Evolutionary conservation across 371 early-diverging fungal genomes (phyloP).

Genomic region (Rhizopus delemar): DNA sequence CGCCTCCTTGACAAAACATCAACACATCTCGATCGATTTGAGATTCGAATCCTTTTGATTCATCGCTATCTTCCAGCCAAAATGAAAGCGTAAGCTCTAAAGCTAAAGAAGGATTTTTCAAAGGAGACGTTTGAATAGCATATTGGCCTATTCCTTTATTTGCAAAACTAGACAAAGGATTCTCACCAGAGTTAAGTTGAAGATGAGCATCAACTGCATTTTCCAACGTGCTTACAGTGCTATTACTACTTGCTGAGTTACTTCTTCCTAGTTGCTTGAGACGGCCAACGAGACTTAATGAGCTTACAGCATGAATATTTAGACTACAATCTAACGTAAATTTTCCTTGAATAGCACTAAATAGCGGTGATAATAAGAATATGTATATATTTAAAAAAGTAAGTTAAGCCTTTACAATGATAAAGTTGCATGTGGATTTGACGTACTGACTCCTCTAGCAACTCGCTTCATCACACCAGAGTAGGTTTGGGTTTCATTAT

Average conservation of each 20-base stretch:
- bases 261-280: slow-evolving; percentile 3
- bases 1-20: slow-evolving; percentile 26
- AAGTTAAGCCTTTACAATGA: slow-evolving; percentile 13
- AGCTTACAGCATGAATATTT: slow-evolving; percentile 5
- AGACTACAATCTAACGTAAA: slow-evolving; percentile 20
- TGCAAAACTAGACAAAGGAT: slow-evolving; percentile 19
- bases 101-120: background rate
- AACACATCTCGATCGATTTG: slow-evolving; percentile 19
- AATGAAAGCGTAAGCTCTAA: slow-evolving; percentile 21
- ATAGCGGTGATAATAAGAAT: too few relatives aligned
- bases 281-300: slow-evolving; percentile 5
- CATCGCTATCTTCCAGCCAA: slow-evolving; percentile 10
- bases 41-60: slow-evolving; percentile 1
- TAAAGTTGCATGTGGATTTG: slow-evolving; percentile 20
- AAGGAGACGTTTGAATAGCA: slow-evolving; percentile 15
- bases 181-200: slow-evolving; percentile 19
- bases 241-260: background rate
- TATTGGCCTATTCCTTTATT: slow-evolving; percentile 23
- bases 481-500: slow-evolving; percentile 15
- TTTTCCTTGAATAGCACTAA: slow-evolving; percentile 18
- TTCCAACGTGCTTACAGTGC: background rate
- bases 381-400: too few relatives aligned
- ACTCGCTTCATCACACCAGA: slow-evolving; percentile 15
- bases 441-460: slow-evolving; percentile 19
- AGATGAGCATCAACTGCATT: background rate